Evolutionary conservation across 441 rosid genomes (phyloP), one percentile per base, ranked within the genome.

Genomic region (Erodium moschatum): DNA sequence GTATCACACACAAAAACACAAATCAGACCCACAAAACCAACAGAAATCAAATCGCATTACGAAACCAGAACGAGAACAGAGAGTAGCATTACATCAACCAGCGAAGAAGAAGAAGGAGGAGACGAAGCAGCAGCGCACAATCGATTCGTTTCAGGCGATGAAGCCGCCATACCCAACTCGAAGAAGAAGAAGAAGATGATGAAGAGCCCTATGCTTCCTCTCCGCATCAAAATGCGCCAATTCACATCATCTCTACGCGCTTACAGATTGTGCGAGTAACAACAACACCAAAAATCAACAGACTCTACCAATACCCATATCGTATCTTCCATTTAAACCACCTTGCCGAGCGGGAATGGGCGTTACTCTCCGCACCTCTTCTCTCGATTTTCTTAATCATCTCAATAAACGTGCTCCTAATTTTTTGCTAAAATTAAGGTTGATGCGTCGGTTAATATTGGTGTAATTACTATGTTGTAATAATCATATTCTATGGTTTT

Each of bases 151-250:
- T 54, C 69, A 2, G 72, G 58, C 0, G 69, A 21, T 8, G 72
- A 19, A 38, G 62, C 6, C 20, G 48, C 61, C 19, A 19, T 54
- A 44, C 69, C 54, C 33, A 31, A 69, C 65, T 65, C 69, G 38
- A 70, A 21, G 71, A 70, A 10, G 73, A 66, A 38, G 71, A 70
- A 50, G 38, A 66, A 38, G 71, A 70, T 38, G 38, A 33, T 33
- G 38, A 33, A 33, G 38, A 33, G 38, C 70, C 62, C 67, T 5
- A 29, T 9, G 0, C 5, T 13, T 27, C 15, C 64, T 67, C 65
- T 6, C 61, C 21, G 29, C 75, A 48, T 71, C 29, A 24, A 24
- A 33, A 33, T 33, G 38, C 38, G 38, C 38, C 6, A 33, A 3
- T 33, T 33, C 38, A 33, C 38, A 33, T 33, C 38, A 1, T 33